Percentiles rank a stretch among this genome's conserved stretches.
These are phyloP conservation scores for Fusarium redolens DNA, from an alignment of 2,329 filamentous ascomycete genomes.

Conservation along the genomic window DNA sequence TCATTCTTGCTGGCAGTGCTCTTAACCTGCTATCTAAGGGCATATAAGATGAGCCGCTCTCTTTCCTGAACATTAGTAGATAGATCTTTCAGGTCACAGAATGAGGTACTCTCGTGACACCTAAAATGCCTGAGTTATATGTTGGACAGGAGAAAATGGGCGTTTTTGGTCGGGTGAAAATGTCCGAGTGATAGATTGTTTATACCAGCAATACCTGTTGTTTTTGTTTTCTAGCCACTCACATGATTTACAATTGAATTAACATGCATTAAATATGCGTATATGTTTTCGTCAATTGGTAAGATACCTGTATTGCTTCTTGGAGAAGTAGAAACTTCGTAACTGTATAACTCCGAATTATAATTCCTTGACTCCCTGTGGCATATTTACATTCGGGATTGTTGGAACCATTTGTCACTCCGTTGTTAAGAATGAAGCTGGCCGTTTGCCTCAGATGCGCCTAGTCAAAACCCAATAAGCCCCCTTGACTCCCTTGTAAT, in stretches of 20 bases:
- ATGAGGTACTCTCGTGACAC: neutral
- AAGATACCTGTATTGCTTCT: neutral
- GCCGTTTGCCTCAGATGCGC: neutral
- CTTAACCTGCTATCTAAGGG: slow-evolving; percentile 86
- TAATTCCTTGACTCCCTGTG: neutral
- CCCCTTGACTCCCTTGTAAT: neutral
- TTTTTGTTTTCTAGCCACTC: slow-evolving; percentile 23
- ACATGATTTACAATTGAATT: neutral
- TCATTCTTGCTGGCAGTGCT: slow-evolving; percentile 93
- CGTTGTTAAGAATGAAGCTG: neutral
- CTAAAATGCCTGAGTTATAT: slow-evolving; percentile 25
- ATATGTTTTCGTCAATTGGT: no score
- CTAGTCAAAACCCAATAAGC: neutral
- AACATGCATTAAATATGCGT: neutral
- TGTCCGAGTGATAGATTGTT: slow-evolving; percentile 45
- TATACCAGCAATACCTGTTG: slow-evolving; percentile 41
- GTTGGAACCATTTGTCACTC: neutral
- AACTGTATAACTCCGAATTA: neutral
- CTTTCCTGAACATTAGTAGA: neutral
- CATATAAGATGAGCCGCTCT: slow-evolving; percentile 31
- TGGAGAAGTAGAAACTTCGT: neutral
- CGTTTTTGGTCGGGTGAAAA: slow-evolving; percentile 43
- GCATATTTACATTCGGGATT: neutral
- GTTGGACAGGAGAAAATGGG: slow-evolving; percentile 30
- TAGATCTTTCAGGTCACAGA: neutral